These are phyloP conservation scores for Eutrema salsugineum DNA, from an alignment of 441 rosid genomes.

Conservation along the genomic window DNA sequence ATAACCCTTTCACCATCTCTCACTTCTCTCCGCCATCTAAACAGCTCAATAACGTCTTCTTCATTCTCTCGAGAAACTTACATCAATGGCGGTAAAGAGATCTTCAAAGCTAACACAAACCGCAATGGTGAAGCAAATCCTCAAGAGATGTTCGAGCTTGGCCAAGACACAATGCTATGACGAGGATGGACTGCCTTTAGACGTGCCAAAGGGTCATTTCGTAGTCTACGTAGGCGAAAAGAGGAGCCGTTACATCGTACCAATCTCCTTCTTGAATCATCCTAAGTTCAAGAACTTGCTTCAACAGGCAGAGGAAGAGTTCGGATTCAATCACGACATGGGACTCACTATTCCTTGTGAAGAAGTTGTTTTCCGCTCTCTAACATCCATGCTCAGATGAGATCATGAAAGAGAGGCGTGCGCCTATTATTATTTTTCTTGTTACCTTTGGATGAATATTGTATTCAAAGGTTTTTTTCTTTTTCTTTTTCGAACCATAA, in stretches of 20 bases:
- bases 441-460: neutral
- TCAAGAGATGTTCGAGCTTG: constrained; percentile 83
- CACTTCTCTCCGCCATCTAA: constrained; percentile 16
- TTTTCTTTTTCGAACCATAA: constrained; percentile 11
- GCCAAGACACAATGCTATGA: constrained; percentile 64
- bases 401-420: constrained; percentile 18
- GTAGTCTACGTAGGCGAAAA: constrained; percentile 86
- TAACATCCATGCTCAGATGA: constrained; percentile 76
- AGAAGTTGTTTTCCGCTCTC: constrained; percentile 81
- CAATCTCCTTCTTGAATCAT: constrained; percentile 69
- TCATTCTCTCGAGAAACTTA: neutral
- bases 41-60: constrained; percentile 18
- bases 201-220: constrained; percentile 97
- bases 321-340: constrained; percentile 90
- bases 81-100: constrained; percentile 56
- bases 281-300: constrained; percentile 83
- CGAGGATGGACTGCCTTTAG: constrained; percentile 68
- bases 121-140: constrained; percentile 74
- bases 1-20: constrained; percentile 29
- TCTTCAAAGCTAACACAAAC: constrained; percentile 60
- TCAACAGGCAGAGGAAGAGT: constrained; percentile 88
- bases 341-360: constrained; percentile 96
- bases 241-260: constrained; percentile 80
- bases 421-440: neutral
- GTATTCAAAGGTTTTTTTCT: constrained; percentile 37